Base-by-base conservation (phyloP, 768 basidiomycete species). In the Boletus patriciae region DNA sequence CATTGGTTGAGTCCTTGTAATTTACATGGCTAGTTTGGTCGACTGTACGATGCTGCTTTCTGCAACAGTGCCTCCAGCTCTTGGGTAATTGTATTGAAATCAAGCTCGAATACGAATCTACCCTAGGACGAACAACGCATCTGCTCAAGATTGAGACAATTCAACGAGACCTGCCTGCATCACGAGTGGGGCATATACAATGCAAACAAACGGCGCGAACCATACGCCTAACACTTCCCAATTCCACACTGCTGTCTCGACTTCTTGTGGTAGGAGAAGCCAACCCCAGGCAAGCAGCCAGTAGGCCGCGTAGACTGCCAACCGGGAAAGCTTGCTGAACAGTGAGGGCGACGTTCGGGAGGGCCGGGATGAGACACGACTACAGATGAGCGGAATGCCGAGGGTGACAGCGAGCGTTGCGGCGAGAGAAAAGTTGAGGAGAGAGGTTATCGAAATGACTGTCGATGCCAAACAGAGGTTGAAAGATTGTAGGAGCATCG, bases 371-470 rank as follows among this genome's bases (percentile, higher is more conserved):
- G 77, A 63, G 8, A 73, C 13, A 78, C 72, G 69, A 15, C 80
- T 71, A 5, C 77, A 74, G 13, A 79, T 74, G n/a, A 93, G 78
- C 1, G 92, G 88, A 11, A 87, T 41, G 9, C 86, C 84, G 18
- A 93, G 78, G 10, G 83, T 63, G 27, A 88, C 68, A 0, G 89
- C 83, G 18, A 96, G 78, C 21, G 79, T 68, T 21, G 87, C 84
- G 0, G 95, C 91, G 19, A 98, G 85, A 9, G 92, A 93, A 73
- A 96, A 96, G 71, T 98, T 97, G 69, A 97, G 84, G 57, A 97
- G 86, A 16, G 92, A 88, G 29, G 85, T 86, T 37, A 92, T 84
- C 13, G 86, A 94, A 59, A 97, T 88, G 48, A 94, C 80, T 1
- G 90, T 88, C 4, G 96, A 96, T 23, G 92, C 83, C 45, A 90